Conservation (phyloP, 176 grass and related monocot species). For the Thinopyrum elongatum region DNA sequence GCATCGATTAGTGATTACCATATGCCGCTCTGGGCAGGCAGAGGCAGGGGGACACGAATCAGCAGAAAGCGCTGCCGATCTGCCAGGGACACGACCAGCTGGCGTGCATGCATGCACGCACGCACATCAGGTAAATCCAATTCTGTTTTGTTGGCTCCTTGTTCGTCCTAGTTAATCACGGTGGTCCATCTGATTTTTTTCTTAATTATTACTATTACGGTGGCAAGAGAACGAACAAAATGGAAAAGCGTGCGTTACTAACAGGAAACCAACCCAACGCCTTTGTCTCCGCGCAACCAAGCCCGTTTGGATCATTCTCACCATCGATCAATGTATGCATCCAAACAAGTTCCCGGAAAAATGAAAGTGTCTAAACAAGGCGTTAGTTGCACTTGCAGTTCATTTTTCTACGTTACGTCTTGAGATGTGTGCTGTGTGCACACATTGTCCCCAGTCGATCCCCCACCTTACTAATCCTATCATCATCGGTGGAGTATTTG, state of each 20-base stretch:
- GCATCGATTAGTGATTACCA: not conserved
- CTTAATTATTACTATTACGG: too few relatives aligned
- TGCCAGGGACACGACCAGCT: not conserved
- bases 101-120: not conserved
- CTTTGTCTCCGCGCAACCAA: not conserved
- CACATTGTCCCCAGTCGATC: not conserved
- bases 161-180: constrained; percentile 12
- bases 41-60: too few relatives aligned
- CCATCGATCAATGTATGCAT: not conserved
- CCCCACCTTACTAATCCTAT: constrained; percentile 10
- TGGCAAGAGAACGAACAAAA: not conserved
- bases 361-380: not conserved
- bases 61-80: not conserved
- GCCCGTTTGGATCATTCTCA: not conserved
- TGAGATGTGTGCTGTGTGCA: not conserved
- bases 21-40: too few relatives aligned
- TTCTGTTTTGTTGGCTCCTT: not conserved
- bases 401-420: not conserved
- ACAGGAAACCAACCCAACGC: constrained; percentile 5
- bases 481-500: not conserved
- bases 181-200: not conserved
- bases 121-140: constrained; percentile 1
- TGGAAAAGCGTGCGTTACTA: not conserved
- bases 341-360: too few relatives aligned
- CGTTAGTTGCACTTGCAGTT: not conserved